Evolutionary conservation across 345 rosid species (phyloP).

Genomic region (Alliaria petiolata): DNA sequence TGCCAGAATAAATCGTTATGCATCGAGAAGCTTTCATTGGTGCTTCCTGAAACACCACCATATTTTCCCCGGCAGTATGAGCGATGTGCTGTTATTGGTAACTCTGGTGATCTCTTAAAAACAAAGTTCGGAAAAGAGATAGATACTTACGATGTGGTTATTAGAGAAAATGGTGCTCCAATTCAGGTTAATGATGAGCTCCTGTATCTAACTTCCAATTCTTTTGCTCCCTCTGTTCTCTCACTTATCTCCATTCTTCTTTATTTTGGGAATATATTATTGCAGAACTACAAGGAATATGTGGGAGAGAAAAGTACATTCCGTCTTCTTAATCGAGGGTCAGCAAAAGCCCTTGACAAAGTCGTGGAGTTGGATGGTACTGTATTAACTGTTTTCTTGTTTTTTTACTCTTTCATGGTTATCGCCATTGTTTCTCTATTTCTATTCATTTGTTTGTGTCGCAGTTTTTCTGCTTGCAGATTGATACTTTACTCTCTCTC

Average conservation of each 20-base stretch:
- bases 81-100: conserved; percentile 94
- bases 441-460: neutral
- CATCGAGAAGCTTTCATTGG: conserved; percentile 77
- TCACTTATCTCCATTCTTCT: neutral
- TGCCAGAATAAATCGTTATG: conserved; percentile 80
- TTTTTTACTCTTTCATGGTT: neutral
- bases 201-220: neutral
- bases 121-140: conserved; percentile 90
- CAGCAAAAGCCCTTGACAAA: conserved; percentile 98
- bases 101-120: conserved; percentile 91
- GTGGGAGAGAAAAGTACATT: conserved; percentile 87
- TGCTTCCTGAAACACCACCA: conserved; percentile 82
- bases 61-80: conserved; percentile 75
- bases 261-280: neutral
- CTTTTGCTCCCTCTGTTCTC: neutral
- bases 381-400: neutral
- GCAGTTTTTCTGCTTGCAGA: neutral
- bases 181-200: conserved; percentile 49
- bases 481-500: conserved; percentile 15
- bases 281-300: conserved; percentile 68
- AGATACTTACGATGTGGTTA: conserved; percentile 77
- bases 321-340: conserved; percentile 92
- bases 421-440: neutral
- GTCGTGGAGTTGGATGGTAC: conserved; percentile 97
- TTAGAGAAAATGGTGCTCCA: conserved; percentile 94